Conservation (phyloP, 257 asterid genomes). For the Forsythia suspensa region DNA sequence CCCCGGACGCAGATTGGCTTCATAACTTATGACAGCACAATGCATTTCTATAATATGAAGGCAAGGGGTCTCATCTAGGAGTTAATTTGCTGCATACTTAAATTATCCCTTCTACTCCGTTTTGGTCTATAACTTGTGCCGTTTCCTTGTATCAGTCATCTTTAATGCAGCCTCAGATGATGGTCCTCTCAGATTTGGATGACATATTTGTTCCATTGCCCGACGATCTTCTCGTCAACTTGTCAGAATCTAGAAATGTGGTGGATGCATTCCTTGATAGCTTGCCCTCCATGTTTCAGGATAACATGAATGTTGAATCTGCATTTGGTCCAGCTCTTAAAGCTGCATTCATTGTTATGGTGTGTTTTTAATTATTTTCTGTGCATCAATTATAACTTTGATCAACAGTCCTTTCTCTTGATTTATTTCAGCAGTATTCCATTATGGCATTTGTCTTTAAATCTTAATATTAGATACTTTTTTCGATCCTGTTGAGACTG, state of each 20-base stretch:
- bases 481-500: constrained; percentile 2
- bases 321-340: constrained; percentile 99
- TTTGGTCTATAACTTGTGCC: constrained; percentile 23
- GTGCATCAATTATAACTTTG: constrained; percentile 7
- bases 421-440: constrained; percentile 8
- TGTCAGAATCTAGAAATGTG: constrained; percentile 91
- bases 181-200: constrained; percentile 86
- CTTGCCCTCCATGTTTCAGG: constrained; percentile 90
- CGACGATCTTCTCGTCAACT: constrained; percentile 95
- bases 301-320: constrained; percentile 87
- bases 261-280: constrained; percentile 96
- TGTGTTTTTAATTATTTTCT: constrained; percentile 39
- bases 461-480: not conserved
- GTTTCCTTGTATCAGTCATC: constrained; percentile 66
- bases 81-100: constrained; percentile 19
- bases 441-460: constrained; percentile 7
- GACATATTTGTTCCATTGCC: constrained; percentile 77
- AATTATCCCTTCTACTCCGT: constrained; percentile 2
- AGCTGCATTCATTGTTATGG: constrained; percentile 95
- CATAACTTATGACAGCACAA: constrained; percentile 91
- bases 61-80: constrained; percentile 35
- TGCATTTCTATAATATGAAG: constrained; percentile 97
- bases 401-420: not conserved
- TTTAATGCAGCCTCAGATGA: constrained; percentile 81
- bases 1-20: constrained; percentile 96